A percentile compares a stretch with the other conserved stretches of the same genome.
phyloP scores from a whole-genome alignment of 73 alveolate species.

The Effrenium voratum region DNA sequence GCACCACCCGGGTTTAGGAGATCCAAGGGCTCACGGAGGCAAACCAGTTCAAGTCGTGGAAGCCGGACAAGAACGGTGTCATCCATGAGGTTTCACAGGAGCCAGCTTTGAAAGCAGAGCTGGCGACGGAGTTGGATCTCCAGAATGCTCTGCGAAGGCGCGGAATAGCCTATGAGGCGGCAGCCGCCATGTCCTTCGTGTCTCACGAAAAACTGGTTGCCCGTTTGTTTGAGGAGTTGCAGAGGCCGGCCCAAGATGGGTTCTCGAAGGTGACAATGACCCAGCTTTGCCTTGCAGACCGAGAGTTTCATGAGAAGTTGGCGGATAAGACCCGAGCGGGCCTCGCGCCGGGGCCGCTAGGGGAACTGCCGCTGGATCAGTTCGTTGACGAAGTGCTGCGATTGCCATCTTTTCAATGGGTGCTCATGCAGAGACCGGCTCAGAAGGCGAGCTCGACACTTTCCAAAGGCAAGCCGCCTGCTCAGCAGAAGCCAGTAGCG shows the following conservation, averaged over 20 bases:
- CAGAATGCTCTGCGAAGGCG: neutral
- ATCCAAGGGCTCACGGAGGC: neutral
- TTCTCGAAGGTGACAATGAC: neutral
- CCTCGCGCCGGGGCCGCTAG: neutral
- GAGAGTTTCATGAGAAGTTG: neutral
- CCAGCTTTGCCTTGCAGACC: neutral
- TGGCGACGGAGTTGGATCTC: neutral
- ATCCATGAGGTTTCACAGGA: neutral
- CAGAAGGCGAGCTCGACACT: too few species aligned
- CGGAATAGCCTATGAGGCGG: neutral
- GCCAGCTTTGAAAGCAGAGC: neutral
- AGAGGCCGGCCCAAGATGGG: neutral
- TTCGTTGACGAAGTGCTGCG: neutral
- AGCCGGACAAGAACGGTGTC: neutral
- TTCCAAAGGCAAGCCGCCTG: too few species aligned
- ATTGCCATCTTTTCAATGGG: neutral
- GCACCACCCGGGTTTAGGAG: neutral
- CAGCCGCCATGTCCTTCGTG: neutral
- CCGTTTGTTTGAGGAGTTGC: neutral
- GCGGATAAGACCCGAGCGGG: neutral
- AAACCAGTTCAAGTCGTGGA: neutral
- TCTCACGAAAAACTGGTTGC: neutral
- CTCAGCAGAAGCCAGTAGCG: too few species aligned
- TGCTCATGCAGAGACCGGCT: neutral
- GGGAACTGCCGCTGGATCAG: neutral